Conservation (phyloP, 176 grass and related monocot genomes). For the Raddia distichophylla region DNA sequence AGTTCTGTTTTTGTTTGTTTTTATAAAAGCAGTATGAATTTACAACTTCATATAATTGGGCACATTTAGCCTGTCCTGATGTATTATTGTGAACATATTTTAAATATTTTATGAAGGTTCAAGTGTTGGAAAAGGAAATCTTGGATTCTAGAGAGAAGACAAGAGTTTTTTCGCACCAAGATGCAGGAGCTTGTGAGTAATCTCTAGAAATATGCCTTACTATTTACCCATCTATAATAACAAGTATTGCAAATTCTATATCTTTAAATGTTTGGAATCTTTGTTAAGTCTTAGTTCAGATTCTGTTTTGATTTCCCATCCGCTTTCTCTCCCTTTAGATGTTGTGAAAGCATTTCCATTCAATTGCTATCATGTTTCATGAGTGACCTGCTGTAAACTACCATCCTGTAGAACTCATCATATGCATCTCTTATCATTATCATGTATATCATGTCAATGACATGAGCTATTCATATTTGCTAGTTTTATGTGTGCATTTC, state of each 20-base stretch:
- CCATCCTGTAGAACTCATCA: slow-evolving; percentile 3
- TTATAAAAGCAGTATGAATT: slow-evolving; percentile 20
- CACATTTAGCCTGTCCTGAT: slow-evolving; percentile 29
- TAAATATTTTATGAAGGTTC: slow-evolving; percentile 69
- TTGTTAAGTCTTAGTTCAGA: slow-evolving; percentile 6
- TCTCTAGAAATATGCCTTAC: slow-evolving; percentile 23
- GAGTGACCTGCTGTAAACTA: slow-evolving; percentile 9
- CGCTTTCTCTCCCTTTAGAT: neutral
- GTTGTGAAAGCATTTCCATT: slow-evolving; percentile 22
- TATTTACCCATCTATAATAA: slow-evolving; percentile 10
- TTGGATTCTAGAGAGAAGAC: slow-evolving; percentile 95
- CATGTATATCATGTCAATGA: neutral
- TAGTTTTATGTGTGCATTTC: slow-evolving; percentile 36
- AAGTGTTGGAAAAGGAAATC: slow-evolving; percentile 99
- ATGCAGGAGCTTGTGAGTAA: slow-evolving; percentile 99
- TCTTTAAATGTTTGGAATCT: slow-evolving; percentile 17
- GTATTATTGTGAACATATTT: slow-evolving; percentile 47
- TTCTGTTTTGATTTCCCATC: slow-evolving; percentile 26
- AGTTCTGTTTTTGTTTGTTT: neutral
- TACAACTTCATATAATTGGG: slow-evolving; percentile 21
- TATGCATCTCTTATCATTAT: slow-evolving; percentile 6
- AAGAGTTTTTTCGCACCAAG: slow-evolving; percentile 87
- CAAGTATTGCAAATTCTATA: neutral
- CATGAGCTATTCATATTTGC: slow-evolving; percentile 16
- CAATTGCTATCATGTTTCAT: slow-evolving; percentile 6